These are phyloP conservation scores for Blastocladiella britannica DNA, from an alignment of 192 early-diverging fungal species.

Conservation along the genomic window DNA sequence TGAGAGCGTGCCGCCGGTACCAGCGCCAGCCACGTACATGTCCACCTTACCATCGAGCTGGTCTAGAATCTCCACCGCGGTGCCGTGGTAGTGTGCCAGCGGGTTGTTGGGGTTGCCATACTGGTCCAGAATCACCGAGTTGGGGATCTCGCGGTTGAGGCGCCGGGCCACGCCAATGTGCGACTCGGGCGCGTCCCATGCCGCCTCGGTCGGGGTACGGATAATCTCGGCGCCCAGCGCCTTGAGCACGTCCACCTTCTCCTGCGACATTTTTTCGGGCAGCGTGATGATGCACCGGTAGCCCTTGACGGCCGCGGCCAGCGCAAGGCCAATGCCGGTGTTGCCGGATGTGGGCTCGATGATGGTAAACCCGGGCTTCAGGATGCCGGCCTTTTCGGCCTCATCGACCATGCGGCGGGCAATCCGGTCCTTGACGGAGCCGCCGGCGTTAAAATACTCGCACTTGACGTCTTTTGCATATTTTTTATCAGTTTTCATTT, in stretches of 20 bases:
- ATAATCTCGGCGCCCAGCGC: constrained; percentile 93
- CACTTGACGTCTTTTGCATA: constrained; percentile 85
- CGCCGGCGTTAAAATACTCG: constrained; percentile 97
- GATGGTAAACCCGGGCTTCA: constrained; percentile 82
- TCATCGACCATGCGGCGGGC: constrained; percentile 89
- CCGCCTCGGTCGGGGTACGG: constrained; percentile 96
- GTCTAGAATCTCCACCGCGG: constrained; percentile 63
- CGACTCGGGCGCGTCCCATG: constrained; percentile 95
- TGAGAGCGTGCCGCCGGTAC: constrained; percentile 94
- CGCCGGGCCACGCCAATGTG: constrained; percentile 93
- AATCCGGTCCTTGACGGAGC: constrained; percentile 98
- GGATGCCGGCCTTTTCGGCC: constrained; percentile 70
- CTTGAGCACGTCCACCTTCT: constrained; percentile 97
- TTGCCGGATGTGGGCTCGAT: constrained; percentile 99
- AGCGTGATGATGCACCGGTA: constrained; percentile 96
- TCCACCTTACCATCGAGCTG: constrained; percentile 74
- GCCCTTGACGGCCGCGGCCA: constrained; percentile 95
- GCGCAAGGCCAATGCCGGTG: constrained; percentile 91
- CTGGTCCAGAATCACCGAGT: constrained; percentile 93
- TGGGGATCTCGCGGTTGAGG: constrained; percentile 83
- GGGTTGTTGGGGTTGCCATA: constrained; percentile 96
- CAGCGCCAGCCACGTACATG: constrained; percentile 85
- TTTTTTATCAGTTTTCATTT: too few species aligned
- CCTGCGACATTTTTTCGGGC: constrained; percentile 98
- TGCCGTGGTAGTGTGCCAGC: constrained; percentile 86